Evolutionary conservation across 1,284 basidiomycete genomes (phyloP), one percentile per base, ranked within the genome.

Genomic region (Ustilago cynodontis): DNA sequence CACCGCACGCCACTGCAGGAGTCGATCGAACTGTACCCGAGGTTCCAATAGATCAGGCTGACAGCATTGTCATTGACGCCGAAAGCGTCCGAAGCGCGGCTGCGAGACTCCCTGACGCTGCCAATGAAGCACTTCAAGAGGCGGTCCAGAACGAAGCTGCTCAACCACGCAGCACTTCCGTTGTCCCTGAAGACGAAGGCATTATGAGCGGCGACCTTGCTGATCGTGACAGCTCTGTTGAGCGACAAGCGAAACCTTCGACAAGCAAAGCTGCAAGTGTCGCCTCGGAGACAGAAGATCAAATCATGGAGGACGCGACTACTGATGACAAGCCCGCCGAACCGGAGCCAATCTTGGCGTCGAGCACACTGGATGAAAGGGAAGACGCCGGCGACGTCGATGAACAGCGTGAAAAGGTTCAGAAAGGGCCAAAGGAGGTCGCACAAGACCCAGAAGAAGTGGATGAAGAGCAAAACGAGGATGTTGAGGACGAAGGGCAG

Each of bases 161-260:
- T 16, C 41, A 54, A 28, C 28, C 51, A 16, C 59, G 29, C 22
- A 47, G n/a, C 18, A 8, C 41, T 22, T 35, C 41, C 10, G 20
- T 50, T 4, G 59, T 26, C n/a, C 45, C 8, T 16, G 61, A 67
- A n/a, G 67, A 75, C 18, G 73, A 67, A 31, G 68, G 53, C 45
- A 64, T 71, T 24, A 47, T 66, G 9, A 76, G 73, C 58, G 68
- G 73, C 16, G 68, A 76, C 41, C 73, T 76, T 20, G 68, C 73
- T 5, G 67, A 66, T 53, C 67, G 59, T 33, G 72, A 75, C 31
- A 70, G 55, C 33, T 65, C 66, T 45, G 22, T 72, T 35, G 70
- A 72, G 55, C 64, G 59, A 56, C 70, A 66, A 47, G 60, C 47
- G 18, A 37, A 39, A 4, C 31, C 56, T 5, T 10, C 24, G 26